phyloP scores from a whole-genome alignment of 371 early-diverging fungal species.

The Mortierella sp. region DNA sequence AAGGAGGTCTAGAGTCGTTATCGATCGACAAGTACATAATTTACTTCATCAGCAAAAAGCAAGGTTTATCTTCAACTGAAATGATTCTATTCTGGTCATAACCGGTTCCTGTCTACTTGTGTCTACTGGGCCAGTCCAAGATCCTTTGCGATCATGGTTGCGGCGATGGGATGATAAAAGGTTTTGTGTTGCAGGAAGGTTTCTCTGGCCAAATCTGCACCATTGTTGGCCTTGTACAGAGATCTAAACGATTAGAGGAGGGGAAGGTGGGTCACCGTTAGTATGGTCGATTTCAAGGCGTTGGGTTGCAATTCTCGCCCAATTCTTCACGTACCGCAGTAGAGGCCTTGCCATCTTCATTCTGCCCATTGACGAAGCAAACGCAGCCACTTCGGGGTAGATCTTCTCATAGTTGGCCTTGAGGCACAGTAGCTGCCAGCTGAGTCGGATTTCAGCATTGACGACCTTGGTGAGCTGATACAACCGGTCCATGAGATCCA shows the following conservation, averaged over 20 bases:
- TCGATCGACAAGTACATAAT: too few relatives aligned
- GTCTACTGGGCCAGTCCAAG: slow-evolving; percentile 28
- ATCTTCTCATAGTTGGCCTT: slow-evolving; percentile 82
- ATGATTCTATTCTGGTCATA: too few relatives aligned
- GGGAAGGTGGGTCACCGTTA: too few relatives aligned
- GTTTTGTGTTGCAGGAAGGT: slow-evolving; percentile 81
- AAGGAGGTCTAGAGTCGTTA: slow-evolving; percentile 7
- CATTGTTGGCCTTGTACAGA: slow-evolving; percentile 72
- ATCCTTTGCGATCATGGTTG: slow-evolving; percentile 77
- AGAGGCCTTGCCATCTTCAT: slow-evolving; percentile 77
- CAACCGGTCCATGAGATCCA: slow-evolving; percentile 77
- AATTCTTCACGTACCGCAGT: slow-evolving; percentile 69
- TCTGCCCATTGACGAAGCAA: slow-evolving; percentile 90
- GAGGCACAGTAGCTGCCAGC: slow-evolving; percentile 90
- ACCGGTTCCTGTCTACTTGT: background rate
- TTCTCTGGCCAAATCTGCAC: slow-evolving; percentile 78
- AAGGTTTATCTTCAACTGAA: too few relatives aligned
- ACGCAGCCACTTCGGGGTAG: slow-evolving; percentile 80
- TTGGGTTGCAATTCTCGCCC: background rate
- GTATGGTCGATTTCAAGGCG: too few relatives aligned
- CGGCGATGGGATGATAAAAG: slow-evolving; percentile 97
- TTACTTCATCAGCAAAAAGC: too few relatives aligned
- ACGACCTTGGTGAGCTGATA: slow-evolving; percentile 77
- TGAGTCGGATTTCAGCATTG: slow-evolving; percentile 91
- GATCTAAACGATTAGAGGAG: too few relatives aligned